These are phyloP conservation scores for Zasmidium angulare DNA, from an alignment of 2,329 filamentous ascomycete genomes.

Conservation along the genomic window DNA sequence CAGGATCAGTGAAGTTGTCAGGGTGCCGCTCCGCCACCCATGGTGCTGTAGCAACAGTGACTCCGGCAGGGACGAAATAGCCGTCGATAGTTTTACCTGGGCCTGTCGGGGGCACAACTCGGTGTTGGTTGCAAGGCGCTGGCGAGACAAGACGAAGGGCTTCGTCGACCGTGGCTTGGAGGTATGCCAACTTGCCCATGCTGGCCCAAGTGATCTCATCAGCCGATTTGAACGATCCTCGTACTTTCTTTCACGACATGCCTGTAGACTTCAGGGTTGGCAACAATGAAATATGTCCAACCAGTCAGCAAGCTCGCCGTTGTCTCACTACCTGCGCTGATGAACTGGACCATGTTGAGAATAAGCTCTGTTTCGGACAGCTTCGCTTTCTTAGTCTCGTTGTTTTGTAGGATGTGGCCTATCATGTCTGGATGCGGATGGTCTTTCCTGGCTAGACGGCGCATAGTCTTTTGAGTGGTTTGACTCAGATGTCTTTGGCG, in stretches of 20 bases:
- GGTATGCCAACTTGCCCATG: slow-evolving; percentile 5
- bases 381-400: slow-evolving; percentile 4
- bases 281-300: slow-evolving; percentile 9
- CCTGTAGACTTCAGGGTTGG: slow-evolving; percentile 1
- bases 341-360: slow-evolving; percentile 14
- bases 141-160: slow-evolving; percentile 10
- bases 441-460: slow-evolving; percentile 7
- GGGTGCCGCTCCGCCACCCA: slow-evolving; percentile 11
- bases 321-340: slow-evolving; percentile 11
- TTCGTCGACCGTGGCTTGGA: slow-evolving; percentile 11
- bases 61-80: slow-evolving; percentile 3
- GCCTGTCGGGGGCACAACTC: slow-evolving; percentile 3
- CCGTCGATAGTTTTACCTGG: slow-evolving; percentile 5
- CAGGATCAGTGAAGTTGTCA: slow-evolving; percentile 22
- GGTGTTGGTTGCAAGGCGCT: slow-evolving; percentile 3
- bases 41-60: slow-evolving; percentile 3
- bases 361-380: slow-evolving; percentile 11
- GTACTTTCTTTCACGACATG: slow-evolving; percentile 1
- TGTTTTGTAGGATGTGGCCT: slow-evolving; percentile 5
- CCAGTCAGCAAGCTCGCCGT: slow-evolving; percentile 9
- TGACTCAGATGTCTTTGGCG: slow-evolving; percentile 5
- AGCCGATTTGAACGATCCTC: neutral
- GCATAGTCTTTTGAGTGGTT: slow-evolving; percentile 8
- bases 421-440: slow-evolving; percentile 5
- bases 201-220: slow-evolving; percentile 3